Evolutionary conservation across 1,139 yeast species (phyloP).

Genomic region (Kodamaea anthophila): DNA sequence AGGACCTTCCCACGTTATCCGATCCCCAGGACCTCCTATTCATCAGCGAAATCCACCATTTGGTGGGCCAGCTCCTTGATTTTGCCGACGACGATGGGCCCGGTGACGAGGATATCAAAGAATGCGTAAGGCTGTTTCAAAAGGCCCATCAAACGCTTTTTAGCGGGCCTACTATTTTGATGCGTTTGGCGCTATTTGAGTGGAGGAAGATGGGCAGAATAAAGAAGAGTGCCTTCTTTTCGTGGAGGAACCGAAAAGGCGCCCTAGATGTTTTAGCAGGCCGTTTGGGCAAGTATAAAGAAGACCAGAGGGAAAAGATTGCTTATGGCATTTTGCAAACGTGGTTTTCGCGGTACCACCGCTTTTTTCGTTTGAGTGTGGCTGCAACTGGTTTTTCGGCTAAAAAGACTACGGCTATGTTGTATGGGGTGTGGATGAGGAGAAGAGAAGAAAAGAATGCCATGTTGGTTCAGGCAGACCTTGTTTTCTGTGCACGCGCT

Average conservation of each 20-base stretch:
- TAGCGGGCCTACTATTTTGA: conserved; percentile 16
- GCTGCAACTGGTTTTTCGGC: conserved; percentile 11
- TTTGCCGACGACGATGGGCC: conserved; percentile 25
- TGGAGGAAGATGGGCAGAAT: no score
- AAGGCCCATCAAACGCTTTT: conserved; percentile 15
- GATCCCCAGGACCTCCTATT: conserved; percentile 18
- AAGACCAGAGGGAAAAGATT: no score
- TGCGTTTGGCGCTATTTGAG: conserved; percentile 23
- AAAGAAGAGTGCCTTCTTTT: no score
- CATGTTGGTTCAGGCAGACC: background rate
- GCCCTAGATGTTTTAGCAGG: no score
- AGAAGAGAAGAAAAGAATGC: background rate
- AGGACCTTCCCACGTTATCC: conserved; percentile 15
- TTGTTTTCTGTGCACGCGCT: background rate
- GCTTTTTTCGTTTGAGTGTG: conserved; percentile 9
- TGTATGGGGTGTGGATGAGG: conserved; percentile 2
- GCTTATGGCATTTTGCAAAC: conserved; percentile 9
- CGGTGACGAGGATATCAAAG: conserved; percentile 13
- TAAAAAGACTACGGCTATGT: conserved; percentile 4
- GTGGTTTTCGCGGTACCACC: conserved; percentile 14
- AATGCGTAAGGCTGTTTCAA: conserved; percentile 18
- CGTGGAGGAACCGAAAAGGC: no score
- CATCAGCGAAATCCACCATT: conserved; percentile 17
- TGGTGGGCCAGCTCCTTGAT: no score
- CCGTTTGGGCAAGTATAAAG: no score